A percentile compares a stretch with the other conserved stretches of the same genome.
phyloP scores from a whole-genome alignment of 257 asterid species.

The Nyctanthes arbortristis region DNA sequence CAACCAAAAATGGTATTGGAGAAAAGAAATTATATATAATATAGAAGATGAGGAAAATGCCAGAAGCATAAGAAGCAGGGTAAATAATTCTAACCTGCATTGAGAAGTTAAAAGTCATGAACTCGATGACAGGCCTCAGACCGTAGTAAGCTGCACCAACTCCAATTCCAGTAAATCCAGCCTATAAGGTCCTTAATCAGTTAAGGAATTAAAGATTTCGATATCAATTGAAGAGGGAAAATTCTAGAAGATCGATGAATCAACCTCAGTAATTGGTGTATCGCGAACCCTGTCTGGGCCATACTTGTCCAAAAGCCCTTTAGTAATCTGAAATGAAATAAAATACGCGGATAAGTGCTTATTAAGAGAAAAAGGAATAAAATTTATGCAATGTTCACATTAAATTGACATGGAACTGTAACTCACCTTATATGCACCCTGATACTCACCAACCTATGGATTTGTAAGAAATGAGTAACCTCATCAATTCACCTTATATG shows the following conservation, averaged over 20 bases:
- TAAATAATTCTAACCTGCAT: conserved; percentile 33
- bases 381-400: background rate
- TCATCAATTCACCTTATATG: background rate
- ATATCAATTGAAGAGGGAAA: background rate
- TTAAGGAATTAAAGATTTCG: background rate
- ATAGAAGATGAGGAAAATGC: background rate
- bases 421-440: conserved; percentile 54
- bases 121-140: conserved; percentile 38
- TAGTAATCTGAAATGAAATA: conserved; percentile 32
- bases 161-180: conserved; percentile 41
- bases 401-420: background rate
- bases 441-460: conserved; percentile 48
- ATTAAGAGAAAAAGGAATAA: background rate
- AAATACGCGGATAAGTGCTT: background rate
- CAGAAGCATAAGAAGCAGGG: background rate
- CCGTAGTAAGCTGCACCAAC: conserved; percentile 39
- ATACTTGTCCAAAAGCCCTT: conserved; percentile 50
- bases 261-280: conserved; percentile 54
- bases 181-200: conserved; percentile 13
- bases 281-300: conserved; percentile 52
- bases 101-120: conserved; percentile 45
- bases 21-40: background rate
- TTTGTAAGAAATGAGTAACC: background rate
- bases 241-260: no score
- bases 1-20: background rate